phyloP scores from a whole-genome alignment of 2,329 filamentous ascomycete species.

The Pseudogymnoascus sp. region DNA sequence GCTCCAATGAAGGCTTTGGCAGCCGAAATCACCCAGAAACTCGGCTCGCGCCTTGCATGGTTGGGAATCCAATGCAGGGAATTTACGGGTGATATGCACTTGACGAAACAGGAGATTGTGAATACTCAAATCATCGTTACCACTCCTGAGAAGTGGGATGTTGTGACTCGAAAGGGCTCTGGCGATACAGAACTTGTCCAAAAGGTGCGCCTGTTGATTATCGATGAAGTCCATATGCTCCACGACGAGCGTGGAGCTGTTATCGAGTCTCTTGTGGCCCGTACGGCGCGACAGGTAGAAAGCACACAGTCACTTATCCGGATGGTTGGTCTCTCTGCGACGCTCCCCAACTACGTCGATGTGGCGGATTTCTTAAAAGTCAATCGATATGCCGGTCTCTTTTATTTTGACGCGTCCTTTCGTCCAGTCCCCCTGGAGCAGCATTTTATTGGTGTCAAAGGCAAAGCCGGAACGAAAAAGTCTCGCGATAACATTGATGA shows the following conservation, averaged over 20 bases:
- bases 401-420: slow-evolving; percentile 96
- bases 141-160: slow-evolving; percentile 98
- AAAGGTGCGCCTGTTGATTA: slow-evolving; percentile 91
- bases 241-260: slow-evolving; percentile 96
- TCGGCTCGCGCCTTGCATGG: slow-evolving; percentile 88
- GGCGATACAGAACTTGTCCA: slow-evolving; percentile 96
- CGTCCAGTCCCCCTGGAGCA: slow-evolving; percentile 93
- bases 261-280: slow-evolving; percentile 87
- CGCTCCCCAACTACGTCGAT: slow-evolving; percentile 91
- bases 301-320: slow-evolving; percentile 96
- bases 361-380: slow-evolving; percentile 96
- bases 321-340: slow-evolving; percentile 91
- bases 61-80: slow-evolving; percentile 86
- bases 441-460: slow-evolving; percentile 93
- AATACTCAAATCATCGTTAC: slow-evolving; percentile 98
- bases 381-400: slow-evolving; percentile 83
- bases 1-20: slow-evolving; percentile 98
- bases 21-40: slow-evolving; percentile 90
- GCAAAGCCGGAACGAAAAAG: slow-evolving; percentile 72
- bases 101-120: slow-evolving; percentile 92
- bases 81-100: slow-evolving; percentile 96
- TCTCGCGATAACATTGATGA: slow-evolving; percentile 84
- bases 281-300: slow-evolving; percentile 93
- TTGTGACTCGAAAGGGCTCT: slow-evolving; percentile 92
- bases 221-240: slow-evolving; percentile 99